phyloP scores from a whole-genome alignment of 345 rosid species.

The Pistacia vera region DNA sequence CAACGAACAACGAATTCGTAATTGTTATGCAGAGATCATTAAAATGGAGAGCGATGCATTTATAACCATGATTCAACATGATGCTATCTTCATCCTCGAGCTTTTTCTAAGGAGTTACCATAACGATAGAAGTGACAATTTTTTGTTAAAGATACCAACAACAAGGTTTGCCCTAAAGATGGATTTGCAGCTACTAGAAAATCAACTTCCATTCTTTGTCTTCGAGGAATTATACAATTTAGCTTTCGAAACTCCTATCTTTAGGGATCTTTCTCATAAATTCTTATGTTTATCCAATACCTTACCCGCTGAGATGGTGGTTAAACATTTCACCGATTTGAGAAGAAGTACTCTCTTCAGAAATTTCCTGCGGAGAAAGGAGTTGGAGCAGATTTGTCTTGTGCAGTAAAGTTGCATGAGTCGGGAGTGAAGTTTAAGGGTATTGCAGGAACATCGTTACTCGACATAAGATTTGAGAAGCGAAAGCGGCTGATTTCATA shows the following conservation, averaged over 20 bases:
- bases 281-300: not conserved
- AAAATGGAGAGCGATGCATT: no score
- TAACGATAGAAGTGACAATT: no score
- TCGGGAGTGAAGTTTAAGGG: not conserved
- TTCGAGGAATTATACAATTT: not conserved
- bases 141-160: no score
- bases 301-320: not conserved
- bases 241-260: not conserved
- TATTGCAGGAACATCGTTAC: not conserved
- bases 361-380: not conserved
- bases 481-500: no score
- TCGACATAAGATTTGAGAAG: not conserved
- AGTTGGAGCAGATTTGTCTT: not conserved
- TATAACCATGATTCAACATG: no score
- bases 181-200: not conserved
- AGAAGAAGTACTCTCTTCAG: not conserved
- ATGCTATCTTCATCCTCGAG: no score
- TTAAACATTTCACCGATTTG: not conserved
- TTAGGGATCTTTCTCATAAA: not conserved
- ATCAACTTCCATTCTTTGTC: not conserved
- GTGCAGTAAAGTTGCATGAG: not conserved
- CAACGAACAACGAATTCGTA: no score
- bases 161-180: no score
- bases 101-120: no score
- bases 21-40: no score